Percentiles rank a stretch among this genome's conserved stretches.
These are phyloP conservation scores for Trifolium dubium DNA, from an alignment of 306 rosid species.

Conservation along the genomic window DNA sequence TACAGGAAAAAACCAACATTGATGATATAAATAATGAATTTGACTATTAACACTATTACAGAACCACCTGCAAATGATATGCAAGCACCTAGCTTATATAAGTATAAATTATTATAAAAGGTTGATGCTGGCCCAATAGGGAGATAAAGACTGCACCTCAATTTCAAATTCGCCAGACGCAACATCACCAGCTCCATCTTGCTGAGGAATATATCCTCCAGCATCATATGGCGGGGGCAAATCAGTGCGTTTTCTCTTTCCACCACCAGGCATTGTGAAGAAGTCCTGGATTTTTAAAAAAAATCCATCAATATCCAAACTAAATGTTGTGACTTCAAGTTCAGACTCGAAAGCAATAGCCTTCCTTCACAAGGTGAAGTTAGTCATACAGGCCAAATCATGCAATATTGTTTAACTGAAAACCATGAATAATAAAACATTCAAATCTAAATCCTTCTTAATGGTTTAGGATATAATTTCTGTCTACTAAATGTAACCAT, in stretches of 20 bases:
- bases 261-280: slow-evolving; percentile 76
- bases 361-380: neutral
- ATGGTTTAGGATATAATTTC: neutral
- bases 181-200: slow-evolving; percentile 96
- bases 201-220: slow-evolving; percentile 92
- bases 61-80: slow-evolving; percentile 25
- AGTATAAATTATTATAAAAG: neutral
- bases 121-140: slow-evolving; percentile 1
- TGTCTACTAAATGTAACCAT: slow-evolving; percentile 1
- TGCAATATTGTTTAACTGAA: neutral
- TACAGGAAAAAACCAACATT: slow-evolving; percentile 1
- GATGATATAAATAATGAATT: neutral
- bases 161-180: slow-evolving; percentile 63
- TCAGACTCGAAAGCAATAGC: slow-evolving; percentile 15
- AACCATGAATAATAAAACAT: neutral
- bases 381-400: neutral
- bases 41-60: neutral
- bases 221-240: slow-evolving; percentile 71
- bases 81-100: neutral
- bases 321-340: slow-evolving; percentile 18
- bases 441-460: neutral
- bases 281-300: slow-evolving; percentile 71
- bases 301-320: slow-evolving; percentile 37
- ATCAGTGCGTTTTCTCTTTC: slow-evolving; percentile 96
- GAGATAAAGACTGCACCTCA: slow-evolving; percentile 61